These are phyloP conservation scores for Trypanosoma cruzi DNA, from an alignment of 208 protist genomes.

Conservation along the genomic window DNA sequence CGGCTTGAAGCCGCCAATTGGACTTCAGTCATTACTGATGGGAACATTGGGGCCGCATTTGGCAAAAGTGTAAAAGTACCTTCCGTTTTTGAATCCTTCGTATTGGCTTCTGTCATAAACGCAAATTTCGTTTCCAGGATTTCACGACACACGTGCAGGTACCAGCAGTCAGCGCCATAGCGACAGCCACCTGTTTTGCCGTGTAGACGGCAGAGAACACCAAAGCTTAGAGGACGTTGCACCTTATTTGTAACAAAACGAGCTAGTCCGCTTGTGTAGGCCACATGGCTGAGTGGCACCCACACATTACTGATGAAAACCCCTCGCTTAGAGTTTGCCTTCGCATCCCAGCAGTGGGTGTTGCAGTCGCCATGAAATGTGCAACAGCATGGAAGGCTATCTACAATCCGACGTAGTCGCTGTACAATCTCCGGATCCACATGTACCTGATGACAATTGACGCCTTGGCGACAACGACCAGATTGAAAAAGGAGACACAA, in stretches of 20 bases:
- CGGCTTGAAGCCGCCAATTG: neutral
- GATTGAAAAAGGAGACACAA: constrained; percentile 82
- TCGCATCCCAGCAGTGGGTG: constrained; percentile 37
- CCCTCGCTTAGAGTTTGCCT: constrained; percentile 7
- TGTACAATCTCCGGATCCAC: constrained; percentile 58
- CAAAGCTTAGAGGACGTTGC: constrained; percentile 32
- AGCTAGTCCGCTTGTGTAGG: constrained; percentile 66
- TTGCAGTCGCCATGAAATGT: constrained; percentile 66
- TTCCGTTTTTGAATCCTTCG: neutral
- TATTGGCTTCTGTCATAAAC: neutral
- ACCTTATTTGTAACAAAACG: constrained; percentile 46
- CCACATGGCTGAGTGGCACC: constrained; percentile 50
- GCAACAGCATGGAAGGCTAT: constrained; percentile 77
- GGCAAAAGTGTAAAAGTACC: neutral
- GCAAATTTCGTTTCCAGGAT: constrained; percentile 34
- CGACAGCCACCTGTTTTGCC: constrained; percentile 65
- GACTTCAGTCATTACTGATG: neutral
- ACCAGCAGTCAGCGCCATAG: constrained; percentile 86
- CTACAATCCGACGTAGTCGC: constrained; percentile 49
- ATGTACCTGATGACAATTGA: constrained; percentile 82
- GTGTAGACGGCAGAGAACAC: constrained; percentile 72
- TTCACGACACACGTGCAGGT: constrained; percentile 81
- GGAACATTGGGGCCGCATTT: neutral
- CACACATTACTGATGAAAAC: constrained; percentile 18
- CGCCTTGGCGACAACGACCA: constrained; percentile 63